Evolutionary conservation across 2,329 filamentous ascomycete species (phyloP), one percentile per base, ranked within the genome.

Genomic region (Coniochaeta prunicola): DNA sequence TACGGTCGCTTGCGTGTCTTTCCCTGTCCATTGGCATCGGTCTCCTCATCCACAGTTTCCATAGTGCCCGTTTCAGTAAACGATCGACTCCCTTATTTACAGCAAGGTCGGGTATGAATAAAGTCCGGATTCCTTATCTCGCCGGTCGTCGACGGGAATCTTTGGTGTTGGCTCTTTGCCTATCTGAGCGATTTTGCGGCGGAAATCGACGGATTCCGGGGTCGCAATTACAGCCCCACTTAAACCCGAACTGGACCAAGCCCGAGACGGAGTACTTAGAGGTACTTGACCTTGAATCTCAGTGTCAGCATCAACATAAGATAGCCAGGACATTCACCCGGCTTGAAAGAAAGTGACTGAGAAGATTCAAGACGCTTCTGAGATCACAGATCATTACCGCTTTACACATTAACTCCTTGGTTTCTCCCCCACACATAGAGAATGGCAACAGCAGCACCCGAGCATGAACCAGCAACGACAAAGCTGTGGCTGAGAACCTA

Each of bases 401-500:
- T n/a, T n/a, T n/a, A n/a, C n/a, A n/a, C n/a, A n/a, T n/a, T n/a
- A n/a, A n/a, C n/a, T n/a, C n/a, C n/a, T n/a, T n/a, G n/a, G n/a
- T n/a, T n/a, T n/a, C n/a, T n/a, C n/a, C n/a, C n/a, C n/a, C n/a
- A n/a, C n/a, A n/a, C n/a, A n/a, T n/a, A n/a, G 15, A 50, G 13
- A 30, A 30, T 28, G 26, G 4, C 24, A 28, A 15, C 26, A 30
- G 4, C 24, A 13, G 19, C 6, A 2, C 12, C 45, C 24, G 24
- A 50, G 8, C 24, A 30, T 26, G 28, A 55, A 15, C 53, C 53
- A n/a, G 30, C 53, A 34, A 56, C 30, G 15, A 21, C 26, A 2
- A 57, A 45, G 55, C 19, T 57, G 21, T 57, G 55, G 31, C 33
- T 57, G n/a, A 40, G 55, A 45, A 57, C 15, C 33, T 57, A 57